Evolutionary conservation across 1,284 basidiomycete genomes (phyloP).

Genomic region (Boletus mariae): DNA sequence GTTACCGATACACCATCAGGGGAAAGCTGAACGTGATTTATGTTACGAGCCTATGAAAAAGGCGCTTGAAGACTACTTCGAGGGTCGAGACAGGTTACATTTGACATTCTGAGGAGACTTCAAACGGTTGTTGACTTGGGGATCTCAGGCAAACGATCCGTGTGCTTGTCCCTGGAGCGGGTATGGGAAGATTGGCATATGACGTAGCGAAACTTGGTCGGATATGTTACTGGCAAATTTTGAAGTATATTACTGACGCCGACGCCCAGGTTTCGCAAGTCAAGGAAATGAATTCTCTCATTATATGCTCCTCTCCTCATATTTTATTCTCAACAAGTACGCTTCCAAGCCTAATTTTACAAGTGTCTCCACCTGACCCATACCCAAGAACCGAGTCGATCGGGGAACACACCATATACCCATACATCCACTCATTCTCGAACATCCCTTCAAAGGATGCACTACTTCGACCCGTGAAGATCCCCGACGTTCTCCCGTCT

Average conservation of each 20-base stretch:
- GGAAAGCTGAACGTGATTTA: conserved; percentile 67
- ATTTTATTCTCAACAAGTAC: conserved; percentile 78
- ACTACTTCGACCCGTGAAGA: conserved; percentile 62
- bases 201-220: conserved; percentile 79
- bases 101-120: conserved; percentile 29
- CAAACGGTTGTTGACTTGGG: conserved; percentile 3
- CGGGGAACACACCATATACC: conserved; percentile 73
- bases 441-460: conserved; percentile 62
- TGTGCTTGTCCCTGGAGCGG: conserved; percentile 86
- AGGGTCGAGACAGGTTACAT: conserved; percentile 45
- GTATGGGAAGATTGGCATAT: conserved; percentile 81
- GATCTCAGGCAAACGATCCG: conserved; percentile 49
- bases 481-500: conserved; percentile 84
- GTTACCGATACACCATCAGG: conserved; percentile 41
- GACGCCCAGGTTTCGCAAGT: conserved; percentile 66
- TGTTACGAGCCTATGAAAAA: conserved; percentile 80
- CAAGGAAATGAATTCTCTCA: conserved; percentile 95
- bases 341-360: conserved; percentile 4
- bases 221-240: conserved; percentile 10
- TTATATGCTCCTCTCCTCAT: conserved; percentile 86
- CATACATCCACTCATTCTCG: conserved; percentile 88
- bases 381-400: conserved; percentile 58
- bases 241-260: not conserved
- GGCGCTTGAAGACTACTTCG: conserved; percentile 66
- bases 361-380: not conserved